Base-by-base conservation (phyloP, 805 yeast genomes). In the Phaffomyces opuntiae region DNA sequence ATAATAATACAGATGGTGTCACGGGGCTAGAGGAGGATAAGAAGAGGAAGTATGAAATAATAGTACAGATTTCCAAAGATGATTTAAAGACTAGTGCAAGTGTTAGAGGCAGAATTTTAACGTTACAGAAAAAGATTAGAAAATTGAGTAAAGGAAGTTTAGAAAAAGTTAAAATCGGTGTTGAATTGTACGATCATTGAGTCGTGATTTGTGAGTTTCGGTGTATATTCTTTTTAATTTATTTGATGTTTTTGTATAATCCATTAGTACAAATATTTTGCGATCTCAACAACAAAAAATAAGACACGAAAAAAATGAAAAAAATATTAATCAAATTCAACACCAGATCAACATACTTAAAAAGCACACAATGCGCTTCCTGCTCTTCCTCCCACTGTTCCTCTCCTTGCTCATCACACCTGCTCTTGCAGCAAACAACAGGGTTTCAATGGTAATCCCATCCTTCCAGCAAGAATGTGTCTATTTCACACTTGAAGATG, bases 41-140 rank as follows among this genome's bases (percentile, higher is more conserved):
- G n/a, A 63, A 62, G 48, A 57, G 65, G 32, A 65, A 63, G 41
- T 67, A 64, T 43, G 72, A 68, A 44, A 69, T 67, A 6, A 58
- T 68, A 38, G 74, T 72, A 3, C 65, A 66, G 42, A 64, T 77
- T 5, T 69, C 75, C 36, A 77, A 74, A 51, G 74, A 73, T 49
- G 81, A 76, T 50, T 64, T 78, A 45, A 78, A 78, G 61, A 75
- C 80, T 36, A 75, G 80, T 58, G 80, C 78, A 26, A 70, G 78
- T 53, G 81, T 78, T 13, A 69, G 80, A 50, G 72, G 76, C 39
- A 73, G 83, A 65, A 78, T 81, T 39, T 69, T 75, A 39, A 72
- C 77, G 0, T 61, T 81, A 42, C 86, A 80, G 53, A 78, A 78
- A 63, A 77, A 78, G 54, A 69, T 80, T 40, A 76, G 79, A 57